phyloP scores from a whole-genome alignment of 176 grass and related monocot genomes.

The Triticum dicoccoides region DNA sequence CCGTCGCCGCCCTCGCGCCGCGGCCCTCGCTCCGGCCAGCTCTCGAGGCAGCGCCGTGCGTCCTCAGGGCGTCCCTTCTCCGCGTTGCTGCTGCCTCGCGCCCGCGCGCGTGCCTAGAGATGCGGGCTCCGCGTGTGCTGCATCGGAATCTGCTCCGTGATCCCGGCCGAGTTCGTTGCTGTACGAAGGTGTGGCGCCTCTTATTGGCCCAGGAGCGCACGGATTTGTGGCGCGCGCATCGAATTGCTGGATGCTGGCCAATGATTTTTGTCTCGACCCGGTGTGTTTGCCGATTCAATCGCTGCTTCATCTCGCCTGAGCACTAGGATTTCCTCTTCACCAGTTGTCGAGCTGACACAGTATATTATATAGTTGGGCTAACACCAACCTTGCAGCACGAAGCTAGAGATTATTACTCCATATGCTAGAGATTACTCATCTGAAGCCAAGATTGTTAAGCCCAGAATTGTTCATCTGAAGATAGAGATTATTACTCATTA shows the following conservation, averaged over 20 bases:
- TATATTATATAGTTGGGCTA: background rate
- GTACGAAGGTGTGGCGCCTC: background rate
- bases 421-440: background rate
- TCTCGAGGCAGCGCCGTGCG: background rate
- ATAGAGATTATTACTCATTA: background rate
- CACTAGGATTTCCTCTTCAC: background rate
- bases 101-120: background rate
- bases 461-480: background rate
- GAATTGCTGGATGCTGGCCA: background rate
- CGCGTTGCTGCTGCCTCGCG: background rate
- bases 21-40: background rate
- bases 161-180: background rate
- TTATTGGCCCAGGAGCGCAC: background rate
- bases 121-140: background rate
- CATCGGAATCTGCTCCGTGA: background rate
- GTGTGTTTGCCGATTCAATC: background rate
- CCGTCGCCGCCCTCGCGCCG: background rate
- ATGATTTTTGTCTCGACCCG: background rate
- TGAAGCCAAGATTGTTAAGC: background rate
- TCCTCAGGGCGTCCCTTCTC: too few relatives aligned
- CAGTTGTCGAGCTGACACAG: background rate
- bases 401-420: background rate
- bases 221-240: background rate
- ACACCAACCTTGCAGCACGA: too few relatives aligned
- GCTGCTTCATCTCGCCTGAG: background rate